Conservation (phyloP, 2,329 filamentous ascomycete genomes). For the Nigrospora oryzae region DNA sequence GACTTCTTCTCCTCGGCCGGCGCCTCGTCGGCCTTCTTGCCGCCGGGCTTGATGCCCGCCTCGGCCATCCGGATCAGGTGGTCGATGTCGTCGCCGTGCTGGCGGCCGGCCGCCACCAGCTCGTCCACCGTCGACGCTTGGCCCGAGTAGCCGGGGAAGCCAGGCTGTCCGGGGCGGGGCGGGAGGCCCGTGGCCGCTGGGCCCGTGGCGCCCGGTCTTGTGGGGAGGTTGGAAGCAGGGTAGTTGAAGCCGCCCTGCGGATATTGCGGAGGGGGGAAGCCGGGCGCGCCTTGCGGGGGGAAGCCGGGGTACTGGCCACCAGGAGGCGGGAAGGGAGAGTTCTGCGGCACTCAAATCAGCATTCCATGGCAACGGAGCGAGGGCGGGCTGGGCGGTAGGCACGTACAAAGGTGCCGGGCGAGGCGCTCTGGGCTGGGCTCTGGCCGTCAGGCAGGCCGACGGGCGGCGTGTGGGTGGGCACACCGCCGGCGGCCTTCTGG, state of each 20-base stretch:
- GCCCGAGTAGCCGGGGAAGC: conserved; percentile 18
- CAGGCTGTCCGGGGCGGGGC: conserved; percentile 29
- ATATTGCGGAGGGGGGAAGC: conserved; percentile 25
- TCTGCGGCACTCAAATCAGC: conserved; percentile 12
- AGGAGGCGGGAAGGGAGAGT: conserved; percentile 34
- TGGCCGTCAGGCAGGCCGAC: conserved; percentile 31
- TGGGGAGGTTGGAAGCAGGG: conserved; percentile 34
- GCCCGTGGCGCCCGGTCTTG: conserved; percentile 32
- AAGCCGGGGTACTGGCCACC: conserved; percentile 27
- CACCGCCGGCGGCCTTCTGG: conserved; percentile 47
- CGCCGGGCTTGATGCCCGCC: conserved; percentile 44
- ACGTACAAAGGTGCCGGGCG: conserved; percentile 52
- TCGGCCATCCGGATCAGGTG: conserved; percentile 57
- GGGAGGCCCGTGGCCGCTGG: conserved; percentile 32
- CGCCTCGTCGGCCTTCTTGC: conserved; percentile 30
- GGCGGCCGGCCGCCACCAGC: conserved; percentile 32
- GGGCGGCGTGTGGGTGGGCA: conserved; percentile 37
- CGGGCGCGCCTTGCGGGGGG: conserved; percentile 25
- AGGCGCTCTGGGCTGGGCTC: conserved; percentile 42
- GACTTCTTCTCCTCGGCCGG: conserved; percentile 50
- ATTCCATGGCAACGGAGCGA: too few relatives aligned
- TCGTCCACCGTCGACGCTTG: conserved; percentile 38
- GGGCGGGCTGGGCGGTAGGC: neutral
- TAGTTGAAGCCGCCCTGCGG: conserved; percentile 21
- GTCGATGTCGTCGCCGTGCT: conserved; percentile 54